A percentile compares a stretch with the other conserved stretches of the same genome.
phyloP scores from a whole-genome alignment of 108 stramenopile genomes.

The Nitzschia putrida region DNA sequence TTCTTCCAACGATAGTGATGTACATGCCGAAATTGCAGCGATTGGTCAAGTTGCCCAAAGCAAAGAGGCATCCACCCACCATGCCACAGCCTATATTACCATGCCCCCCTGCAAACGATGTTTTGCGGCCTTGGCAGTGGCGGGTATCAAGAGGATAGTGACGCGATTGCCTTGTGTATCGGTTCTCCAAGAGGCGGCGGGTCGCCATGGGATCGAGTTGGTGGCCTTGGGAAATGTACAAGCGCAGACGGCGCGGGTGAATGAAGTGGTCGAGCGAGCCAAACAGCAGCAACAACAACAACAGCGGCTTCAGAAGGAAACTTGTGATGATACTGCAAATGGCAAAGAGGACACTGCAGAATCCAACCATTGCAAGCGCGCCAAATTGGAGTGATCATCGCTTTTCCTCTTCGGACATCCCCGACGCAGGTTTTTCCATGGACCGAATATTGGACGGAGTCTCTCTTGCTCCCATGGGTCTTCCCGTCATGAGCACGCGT shows the following conservation, averaged over 20 bases:
- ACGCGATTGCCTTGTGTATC: conserved; percentile 16
- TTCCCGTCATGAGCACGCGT: too few relatives aligned
- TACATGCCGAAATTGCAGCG: conserved; percentile 75
- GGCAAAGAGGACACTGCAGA: too few relatives aligned
- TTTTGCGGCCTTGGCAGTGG: conserved; percentile 54
- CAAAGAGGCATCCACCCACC: background rate
- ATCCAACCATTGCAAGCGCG: too few relatives aligned
- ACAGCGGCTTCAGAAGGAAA: too few relatives aligned
- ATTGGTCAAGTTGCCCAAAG: conserved; percentile 45
- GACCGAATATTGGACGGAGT: too few relatives aligned
- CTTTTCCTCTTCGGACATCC: too few relatives aligned
- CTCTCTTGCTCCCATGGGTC: too few relatives aligned
- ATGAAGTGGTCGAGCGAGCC: background rate
- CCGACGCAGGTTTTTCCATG: too few relatives aligned
- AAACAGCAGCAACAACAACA: too few relatives aligned
- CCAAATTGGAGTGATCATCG: too few relatives aligned
- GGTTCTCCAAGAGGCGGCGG: conserved; percentile 13
- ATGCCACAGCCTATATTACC: conserved; percentile 55
- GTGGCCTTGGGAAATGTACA: conserved; percentile 9
- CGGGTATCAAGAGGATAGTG: conserved; percentile 64
- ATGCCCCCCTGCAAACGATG: conserved; percentile 83
- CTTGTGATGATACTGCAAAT: too few relatives aligned
- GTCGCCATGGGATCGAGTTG: conserved; percentile 23
- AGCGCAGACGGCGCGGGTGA: conserved; percentile 22
- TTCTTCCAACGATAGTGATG: conserved; percentile 48